These are phyloP conservation scores for Euphorbia celastroides DNA, from an alignment of 441 rosid genomes.

Conservation along the genomic window DNA sequence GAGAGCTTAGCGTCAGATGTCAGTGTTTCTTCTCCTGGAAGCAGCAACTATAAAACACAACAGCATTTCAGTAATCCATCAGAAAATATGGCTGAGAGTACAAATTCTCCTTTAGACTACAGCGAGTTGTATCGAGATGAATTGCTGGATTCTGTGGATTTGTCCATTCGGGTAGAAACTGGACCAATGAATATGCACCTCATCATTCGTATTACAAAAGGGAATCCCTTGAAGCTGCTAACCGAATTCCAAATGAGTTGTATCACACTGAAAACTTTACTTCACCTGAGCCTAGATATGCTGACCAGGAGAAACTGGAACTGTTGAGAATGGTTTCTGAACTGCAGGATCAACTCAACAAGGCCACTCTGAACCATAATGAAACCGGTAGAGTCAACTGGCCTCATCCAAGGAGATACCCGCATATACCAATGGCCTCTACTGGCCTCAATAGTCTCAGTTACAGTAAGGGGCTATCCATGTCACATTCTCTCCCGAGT, in stretches of 20 bases:
- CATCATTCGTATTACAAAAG: conserved; percentile 31
- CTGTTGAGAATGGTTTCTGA: conserved; percentile 56
- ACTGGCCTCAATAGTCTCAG: conserved; percentile 26
- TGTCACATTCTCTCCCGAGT: conserved; percentile 28
- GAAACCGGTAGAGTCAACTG: conserved; percentile 29
- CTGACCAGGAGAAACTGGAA: conserved; percentile 50
- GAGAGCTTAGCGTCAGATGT: conserved; percentile 28
- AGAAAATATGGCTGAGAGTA: conserved; percentile 28
- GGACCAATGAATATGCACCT: conserved; percentile 37
- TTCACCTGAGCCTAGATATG: conserved; percentile 35
- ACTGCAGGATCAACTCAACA: conserved; percentile 54
- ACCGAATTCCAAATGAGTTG: no score
- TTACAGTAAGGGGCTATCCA: conserved; percentile 26
- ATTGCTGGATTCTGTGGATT: conserved; percentile 33
- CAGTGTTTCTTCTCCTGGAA: conserved; percentile 26
- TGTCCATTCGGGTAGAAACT: conserved; percentile 31
- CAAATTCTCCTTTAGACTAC: conserved; percentile 25
- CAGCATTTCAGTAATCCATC: conserved; percentile 32
- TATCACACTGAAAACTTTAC: no score
- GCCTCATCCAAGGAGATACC: conserved; percentile 30
- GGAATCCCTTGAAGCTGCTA: conserved; percentile 34
- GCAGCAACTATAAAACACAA: conserved; percentile 24
- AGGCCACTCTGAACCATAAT: conserved; percentile 32
- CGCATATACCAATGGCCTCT: no score
- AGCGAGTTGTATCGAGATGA: conserved; percentile 32